Evolutionary conservation across 164 flowering plant species (phyloP).

Genomic region (Stephania cephalantha): DNA sequence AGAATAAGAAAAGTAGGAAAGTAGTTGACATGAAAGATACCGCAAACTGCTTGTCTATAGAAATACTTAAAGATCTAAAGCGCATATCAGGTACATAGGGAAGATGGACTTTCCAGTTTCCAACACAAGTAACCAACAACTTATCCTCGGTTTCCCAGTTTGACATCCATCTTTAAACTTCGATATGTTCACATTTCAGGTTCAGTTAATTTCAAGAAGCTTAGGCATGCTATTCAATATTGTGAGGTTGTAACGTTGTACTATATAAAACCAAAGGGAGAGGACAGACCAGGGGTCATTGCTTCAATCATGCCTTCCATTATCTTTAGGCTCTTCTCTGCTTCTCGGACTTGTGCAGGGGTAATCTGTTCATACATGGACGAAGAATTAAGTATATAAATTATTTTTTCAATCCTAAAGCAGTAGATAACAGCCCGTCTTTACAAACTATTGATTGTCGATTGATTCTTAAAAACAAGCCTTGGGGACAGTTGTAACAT

Average conservation of each 20-base stretch:
- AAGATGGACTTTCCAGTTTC: too few species aligned
- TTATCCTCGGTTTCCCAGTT: too few species aligned
- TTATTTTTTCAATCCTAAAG: not conserved
- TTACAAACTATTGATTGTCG: too few species aligned
- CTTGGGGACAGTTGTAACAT: not conserved
- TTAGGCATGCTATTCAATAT: not conserved
- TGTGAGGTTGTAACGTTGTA: not conserved
- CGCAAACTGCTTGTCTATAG: too few species aligned
- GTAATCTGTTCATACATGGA: conserved; percentile 49
- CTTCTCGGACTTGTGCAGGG: conserved; percentile 95
- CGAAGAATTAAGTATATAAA: not conserved
- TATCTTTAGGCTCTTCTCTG: conserved; percentile 79
- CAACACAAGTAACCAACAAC: too few species aligned
- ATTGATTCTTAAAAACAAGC: not conserved
- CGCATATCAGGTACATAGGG: too few species aligned
- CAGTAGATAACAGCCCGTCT: not conserved
- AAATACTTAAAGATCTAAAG: too few species aligned
- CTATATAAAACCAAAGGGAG: conserved; percentile 1
- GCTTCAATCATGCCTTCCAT: conserved; percentile 96
- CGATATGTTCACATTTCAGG: not conserved
- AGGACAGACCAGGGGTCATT: conserved; percentile 78
- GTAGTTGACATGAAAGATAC: not conserved
- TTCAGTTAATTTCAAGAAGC: not conserved
- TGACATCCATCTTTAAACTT: too few species aligned
- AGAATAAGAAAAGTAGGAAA: not conserved